These are phyloP conservation scores for Podospora pseudocomata DNA, from an alignment of 495 filamentous ascomycete species.

Conservation along the genomic window DNA sequence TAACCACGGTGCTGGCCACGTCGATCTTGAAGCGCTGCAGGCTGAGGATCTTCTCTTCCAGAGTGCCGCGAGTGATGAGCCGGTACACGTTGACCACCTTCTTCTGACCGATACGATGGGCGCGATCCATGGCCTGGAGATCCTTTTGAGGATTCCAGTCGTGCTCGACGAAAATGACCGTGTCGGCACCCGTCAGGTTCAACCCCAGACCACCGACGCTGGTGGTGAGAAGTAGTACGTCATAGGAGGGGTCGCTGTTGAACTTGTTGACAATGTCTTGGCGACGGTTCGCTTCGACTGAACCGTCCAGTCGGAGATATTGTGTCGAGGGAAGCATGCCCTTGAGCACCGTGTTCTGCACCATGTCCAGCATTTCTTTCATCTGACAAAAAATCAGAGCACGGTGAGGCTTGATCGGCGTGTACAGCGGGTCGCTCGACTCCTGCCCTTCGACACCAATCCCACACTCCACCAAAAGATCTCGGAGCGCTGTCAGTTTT, in stretches of 20 bases:
- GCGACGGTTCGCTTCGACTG: slow-evolving; percentile 81
- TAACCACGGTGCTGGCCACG: slow-evolving; percentile 95
- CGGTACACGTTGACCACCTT: slow-evolving; percentile 99
- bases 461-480: slow-evolving; percentile 90
- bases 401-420: slow-evolving; percentile 88
- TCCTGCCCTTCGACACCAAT: slow-evolving; percentile 76
- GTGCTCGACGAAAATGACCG: slow-evolving; percentile 98
- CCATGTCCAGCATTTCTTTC: slow-evolving; percentile 99
- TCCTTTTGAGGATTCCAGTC: slow-evolving; percentile 99
- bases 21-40: slow-evolving; percentile 99
- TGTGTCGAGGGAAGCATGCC: slow-evolving; percentile 81
- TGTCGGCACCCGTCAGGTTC: slow-evolving; percentile 95
- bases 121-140: slow-evolving; percentile 97
- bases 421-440: slow-evolving; percentile 54
- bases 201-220: slow-evolving; percentile 91
- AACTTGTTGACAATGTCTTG: slow-evolving; percentile 98
- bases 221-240: slow-evolving; percentile 87
- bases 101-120: slow-evolving; percentile 97
- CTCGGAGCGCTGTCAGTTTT: slow-evolving; percentile 82
- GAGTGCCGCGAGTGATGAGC: slow-evolving; percentile 86
- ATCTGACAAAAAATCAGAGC: slow-evolving; percentile 98
- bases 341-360: slow-evolving; percentile 85
- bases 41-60: slow-evolving; percentile 98
- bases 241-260: slow-evolving; percentile 94
- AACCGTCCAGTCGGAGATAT: slow-evolving; percentile 85